Percentiles rank a stretch among this genome's conserved stretches.
Conservation (phyloP, 2,329 filamentous ascomycete species). For the Sporothrix dimorphospora region DNA sequence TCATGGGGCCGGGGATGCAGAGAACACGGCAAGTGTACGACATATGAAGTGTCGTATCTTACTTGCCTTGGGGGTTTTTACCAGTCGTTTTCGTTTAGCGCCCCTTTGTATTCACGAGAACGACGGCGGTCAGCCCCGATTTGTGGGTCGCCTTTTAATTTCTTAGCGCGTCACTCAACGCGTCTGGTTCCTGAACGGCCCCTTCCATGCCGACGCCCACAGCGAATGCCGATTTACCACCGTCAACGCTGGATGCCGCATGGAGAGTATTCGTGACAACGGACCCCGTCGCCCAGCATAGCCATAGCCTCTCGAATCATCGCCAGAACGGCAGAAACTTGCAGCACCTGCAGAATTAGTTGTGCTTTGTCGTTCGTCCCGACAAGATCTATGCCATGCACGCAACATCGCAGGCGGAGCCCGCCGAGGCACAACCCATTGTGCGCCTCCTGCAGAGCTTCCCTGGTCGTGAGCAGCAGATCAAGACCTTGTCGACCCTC, state of each 20-base stretch:
- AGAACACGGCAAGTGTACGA: no score
- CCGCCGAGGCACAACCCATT: background rate
- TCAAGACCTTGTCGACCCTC: constrained; percentile 60
- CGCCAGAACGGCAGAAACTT: background rate
- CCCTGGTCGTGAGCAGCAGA: constrained; percentile 62
- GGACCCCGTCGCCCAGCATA: background rate
- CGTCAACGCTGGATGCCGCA: background rate
- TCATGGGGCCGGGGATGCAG: no score
- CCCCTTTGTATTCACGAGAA: background rate
- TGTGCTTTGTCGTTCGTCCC: no score
- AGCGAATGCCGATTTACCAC: background rate
- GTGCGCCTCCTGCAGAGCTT: constrained; percentile 49
- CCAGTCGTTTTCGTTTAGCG: constrained; percentile 12
- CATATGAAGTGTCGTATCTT: no score
- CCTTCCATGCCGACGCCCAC: background rate
- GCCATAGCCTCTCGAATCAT: background rate
- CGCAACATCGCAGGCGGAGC: background rate
- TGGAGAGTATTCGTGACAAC: background rate
- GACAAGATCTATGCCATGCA: background rate
- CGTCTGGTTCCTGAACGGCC: constrained; percentile 33
- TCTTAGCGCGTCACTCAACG: constrained; percentile 41
- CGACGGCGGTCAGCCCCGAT: background rate
- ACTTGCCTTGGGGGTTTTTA: no score
- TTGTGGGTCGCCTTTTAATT: background rate
- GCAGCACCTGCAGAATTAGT: background rate